Conservation (phyloP, 2,329 filamentous ascomycete genomes). For the Colletotrichum ledebouriae region DNA sequence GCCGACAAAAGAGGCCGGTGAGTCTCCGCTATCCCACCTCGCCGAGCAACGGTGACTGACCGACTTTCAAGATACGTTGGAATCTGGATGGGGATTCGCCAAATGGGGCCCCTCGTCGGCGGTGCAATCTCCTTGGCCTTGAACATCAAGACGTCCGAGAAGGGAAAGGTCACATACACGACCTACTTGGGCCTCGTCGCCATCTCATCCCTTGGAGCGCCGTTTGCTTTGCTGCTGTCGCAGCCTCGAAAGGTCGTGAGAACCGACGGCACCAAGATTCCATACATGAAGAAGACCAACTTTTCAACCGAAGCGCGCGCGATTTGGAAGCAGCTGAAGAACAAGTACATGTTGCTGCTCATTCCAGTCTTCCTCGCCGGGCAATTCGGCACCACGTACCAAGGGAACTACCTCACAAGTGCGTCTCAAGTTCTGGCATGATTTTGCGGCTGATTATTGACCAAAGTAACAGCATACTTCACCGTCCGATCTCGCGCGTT, state of each 20-base stretch:
- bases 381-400: constrained; percentile 37
- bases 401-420: constrained; percentile 38
- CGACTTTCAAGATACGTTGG: constrained; percentile 14
- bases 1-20: constrained; percentile 68
- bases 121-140: constrained; percentile 64
- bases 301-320: constrained; percentile 32
- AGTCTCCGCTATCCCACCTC: not conserved
- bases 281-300: constrained; percentile 41
- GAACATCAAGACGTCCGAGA: constrained; percentile 55
- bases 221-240: constrained; percentile 58
- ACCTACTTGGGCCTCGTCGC: constrained; percentile 62
- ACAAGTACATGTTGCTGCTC: constrained; percentile 37
- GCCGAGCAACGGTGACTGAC: not conserved
- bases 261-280: constrained; percentile 56
- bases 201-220: constrained; percentile 60
- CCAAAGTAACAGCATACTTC: constrained; percentile 19
- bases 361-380: constrained; percentile 34
- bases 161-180: constrained; percentile 54
- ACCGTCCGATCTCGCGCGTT: constrained; percentile 34
- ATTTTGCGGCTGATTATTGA: not conserved
- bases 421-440: not conserved
- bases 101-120: constrained; percentile 54
- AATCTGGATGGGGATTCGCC: constrained; percentile 38
- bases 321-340: constrained; percentile 35
- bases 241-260: constrained; percentile 60